Evolutionary conservation across 148 eudicot species (phyloP), one percentile per base, ranked within the genome.

Genomic region (Beta vulgaris): DNA sequence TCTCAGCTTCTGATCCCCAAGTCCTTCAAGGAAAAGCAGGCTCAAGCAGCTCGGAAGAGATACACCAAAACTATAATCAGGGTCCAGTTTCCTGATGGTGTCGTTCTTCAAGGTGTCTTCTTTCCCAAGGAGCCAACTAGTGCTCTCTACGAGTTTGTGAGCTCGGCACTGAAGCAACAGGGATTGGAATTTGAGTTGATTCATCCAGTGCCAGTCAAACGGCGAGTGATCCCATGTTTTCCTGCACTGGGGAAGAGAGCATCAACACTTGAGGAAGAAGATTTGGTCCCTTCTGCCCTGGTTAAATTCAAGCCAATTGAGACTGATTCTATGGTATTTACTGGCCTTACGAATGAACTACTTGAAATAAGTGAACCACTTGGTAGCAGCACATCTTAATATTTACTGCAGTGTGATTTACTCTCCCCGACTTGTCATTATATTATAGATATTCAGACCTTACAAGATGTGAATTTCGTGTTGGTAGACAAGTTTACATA

Each of bases 51-150:
- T 7, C 78, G 86, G 43, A 90, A 80, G 75, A 86, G 81, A 83
- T 91, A 91, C 79, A 82, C 39, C 7, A 88, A 71, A 79, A 82
- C 93, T 23, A 82, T 95, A 37, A 88, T 95, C 34, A 82, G 99
- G 74, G 78, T 95, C 16, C 98, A 95, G 76, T 95, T 95, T 74
- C 99, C 99, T 69, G 97, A 95, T 79, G 94, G 94, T 29, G 99
- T 95, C 63, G 94, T 95, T 79, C 99, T 95, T 64, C 99, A 95
- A 85, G 98, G 91, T 55, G 83, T 89, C 58, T 95, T 95, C 71
- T 84, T 81, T 36, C 96, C 98, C 21, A 57, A 69, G 68, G 98
- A 95, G 72, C 90, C 89, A 48, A 95, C 99, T 32, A 87, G 82
- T 39, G 83, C 81, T 25, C 85, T 95, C 12, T 95, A 95, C 60